Conservation (phyloP, 305 asterid genomes). For the Lippia alba region DNA sequence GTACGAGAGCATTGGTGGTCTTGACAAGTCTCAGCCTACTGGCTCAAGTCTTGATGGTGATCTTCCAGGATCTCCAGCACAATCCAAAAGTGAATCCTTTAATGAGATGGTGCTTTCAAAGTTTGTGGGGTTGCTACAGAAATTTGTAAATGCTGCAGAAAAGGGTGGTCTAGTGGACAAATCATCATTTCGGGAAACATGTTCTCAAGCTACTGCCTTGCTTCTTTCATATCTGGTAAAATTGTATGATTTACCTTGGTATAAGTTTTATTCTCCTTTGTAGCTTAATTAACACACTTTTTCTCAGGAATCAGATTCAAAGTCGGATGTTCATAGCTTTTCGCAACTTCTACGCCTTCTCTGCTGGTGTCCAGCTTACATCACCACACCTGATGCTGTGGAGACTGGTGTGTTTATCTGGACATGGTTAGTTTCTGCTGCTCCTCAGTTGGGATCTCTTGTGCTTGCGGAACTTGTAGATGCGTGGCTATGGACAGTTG, state of each 20-base stretch:
- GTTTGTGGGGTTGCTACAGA: conserved; percentile 67
- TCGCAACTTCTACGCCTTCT: conserved; percentile 79
- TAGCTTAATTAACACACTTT: conserved; percentile 25
- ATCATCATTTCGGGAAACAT: conserved; percentile 67
- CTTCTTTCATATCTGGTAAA: conserved; percentile 70
- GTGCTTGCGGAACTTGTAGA: conserved; percentile 82
- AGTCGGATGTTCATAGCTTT: conserved; percentile 61
- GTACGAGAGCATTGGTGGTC: conserved; percentile 67
- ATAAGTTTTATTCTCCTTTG: conserved; percentile 11
- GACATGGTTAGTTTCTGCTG: conserved; percentile 85
- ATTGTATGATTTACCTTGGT: neutral
- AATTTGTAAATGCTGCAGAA: conserved; percentile 62
- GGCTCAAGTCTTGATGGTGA: conserved; percentile 44
- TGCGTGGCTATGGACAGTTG: conserved; percentile 86
- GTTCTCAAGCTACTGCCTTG: conserved; percentile 80
- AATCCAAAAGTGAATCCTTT: conserved; percentile 53
- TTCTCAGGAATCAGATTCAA: conserved; percentile 62
- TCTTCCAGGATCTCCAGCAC: conserved; percentile 41
- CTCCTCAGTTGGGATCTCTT: conserved; percentile 72
- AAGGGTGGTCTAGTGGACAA: conserved; percentile 72
- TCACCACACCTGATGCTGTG: conserved; percentile 73
- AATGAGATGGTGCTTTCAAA: conserved; percentile 57
- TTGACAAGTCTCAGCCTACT: conserved; percentile 34
- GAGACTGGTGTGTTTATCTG: conserved; percentile 76
- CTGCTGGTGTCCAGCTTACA: conserved; percentile 88